Evolutionary conservation across 345 rosid species (phyloP).

Genomic region (Clarkia xantiana): DNA sequence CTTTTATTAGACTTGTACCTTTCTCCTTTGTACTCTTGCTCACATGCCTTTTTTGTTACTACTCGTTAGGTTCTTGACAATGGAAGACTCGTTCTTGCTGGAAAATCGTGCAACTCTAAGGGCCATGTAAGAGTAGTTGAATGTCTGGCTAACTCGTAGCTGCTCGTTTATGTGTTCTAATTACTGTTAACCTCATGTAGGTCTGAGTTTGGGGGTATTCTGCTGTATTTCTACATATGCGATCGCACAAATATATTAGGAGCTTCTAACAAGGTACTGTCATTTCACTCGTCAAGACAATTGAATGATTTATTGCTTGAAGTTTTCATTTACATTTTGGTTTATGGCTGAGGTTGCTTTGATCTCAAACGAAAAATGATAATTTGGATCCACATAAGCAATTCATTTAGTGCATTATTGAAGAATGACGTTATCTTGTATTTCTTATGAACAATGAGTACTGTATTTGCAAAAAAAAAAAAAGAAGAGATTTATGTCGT

Average conservation of each 20-base stretch:
- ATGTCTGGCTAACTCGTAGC: no score
- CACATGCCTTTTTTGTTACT: conserved; percentile 11
- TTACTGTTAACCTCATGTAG: conserved; percentile 17
- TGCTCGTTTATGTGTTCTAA: no score
- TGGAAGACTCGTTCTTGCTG: conserved; percentile 89
- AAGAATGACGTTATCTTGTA: no score
- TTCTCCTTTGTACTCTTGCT: conserved; percentile 1
- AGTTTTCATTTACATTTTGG: no score
- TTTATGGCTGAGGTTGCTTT: no score
- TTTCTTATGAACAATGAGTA: no score
- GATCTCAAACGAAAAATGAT: no score
- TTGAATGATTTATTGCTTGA: no score
- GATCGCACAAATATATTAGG: conserved; percentile 72
- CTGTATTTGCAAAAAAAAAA: no score
- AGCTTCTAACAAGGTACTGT: conserved; percentile 64
- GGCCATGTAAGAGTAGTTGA: conserved; percentile 52
- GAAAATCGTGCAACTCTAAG: conserved; percentile 73
- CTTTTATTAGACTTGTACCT: not conserved
- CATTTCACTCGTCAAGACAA: not conserved
- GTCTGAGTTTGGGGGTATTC: conserved; percentile 70
- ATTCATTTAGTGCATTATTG: no score
- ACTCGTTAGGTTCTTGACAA: conserved; percentile 54
- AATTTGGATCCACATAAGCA: no score
- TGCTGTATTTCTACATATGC: conserved; percentile 62
- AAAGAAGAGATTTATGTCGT: no score